Evolutionary conservation across 306 rosid genomes (phyloP), one percentile per base, ranked within the genome.

Genomic region (Gynostemma pentaphyllum): DNA sequence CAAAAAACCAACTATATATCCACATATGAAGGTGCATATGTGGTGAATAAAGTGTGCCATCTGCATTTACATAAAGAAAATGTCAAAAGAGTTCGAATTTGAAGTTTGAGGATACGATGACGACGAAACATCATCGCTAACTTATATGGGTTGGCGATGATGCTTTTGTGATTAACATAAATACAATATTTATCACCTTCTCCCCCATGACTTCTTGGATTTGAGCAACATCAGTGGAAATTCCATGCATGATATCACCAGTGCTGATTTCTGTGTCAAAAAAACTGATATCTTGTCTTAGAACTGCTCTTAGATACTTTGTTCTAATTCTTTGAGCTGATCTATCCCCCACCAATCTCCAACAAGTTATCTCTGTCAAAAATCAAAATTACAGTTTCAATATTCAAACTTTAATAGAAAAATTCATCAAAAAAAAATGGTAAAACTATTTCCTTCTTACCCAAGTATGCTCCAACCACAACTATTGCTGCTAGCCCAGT

Each of bases 161-260:
- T n/a, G n/a, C n/a, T n/a, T n/a, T n/a, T n/a, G n/a, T n/a, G n/a
- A n/a, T n/a, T n/a, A n/a, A n/a, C n/a, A n/a, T n/a, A n/a, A n/a
- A n/a, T n/a, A n/a, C 48, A 54, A 11, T 40, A 39, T 44, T 39
- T 51, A 30, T n/a, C 21, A 87, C 97, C 96, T 91, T 91, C 79
- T 91, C 96, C 73, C 95, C 97, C 91, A 83, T 83, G 64, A 85
- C 96, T 80, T 91, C 97, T 80, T 87, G 95, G 70, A 87, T 87
- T 71, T 83, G 91, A 65, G 97, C 96, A 70, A 91, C 95, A 62
- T 91, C 96, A 73, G 95, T 87, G 34, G 98, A 87, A 69, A 91
- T 82, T 75, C 96, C 96, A 66, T 87, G 96, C 98, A 83, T 91
- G 10, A 91, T 75, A 57, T 85, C 98, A 19, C 89, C 87, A 0